Evolutionary conservation across 2,329 filamentous ascomycete species (phyloP).

Genomic region (Penicillium sp.): DNA sequence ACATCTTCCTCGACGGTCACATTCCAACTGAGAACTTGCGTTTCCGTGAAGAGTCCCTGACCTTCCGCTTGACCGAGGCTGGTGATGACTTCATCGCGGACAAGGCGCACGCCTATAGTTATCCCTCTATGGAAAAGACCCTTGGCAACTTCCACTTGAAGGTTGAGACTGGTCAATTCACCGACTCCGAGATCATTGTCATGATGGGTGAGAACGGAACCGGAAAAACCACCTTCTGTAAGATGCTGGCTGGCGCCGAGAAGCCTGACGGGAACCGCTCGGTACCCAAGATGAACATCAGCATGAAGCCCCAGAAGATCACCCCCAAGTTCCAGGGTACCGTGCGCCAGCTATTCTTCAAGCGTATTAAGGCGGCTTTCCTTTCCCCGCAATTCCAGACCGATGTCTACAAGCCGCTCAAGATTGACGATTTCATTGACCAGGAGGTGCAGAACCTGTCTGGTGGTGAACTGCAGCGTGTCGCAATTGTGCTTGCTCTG

Average conservation of each 20-base stretch:
- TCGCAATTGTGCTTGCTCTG: slow-evolving; percentile 94
- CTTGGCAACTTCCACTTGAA: slow-evolving; percentile 79
- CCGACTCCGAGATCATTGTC: slow-evolving; percentile 96
- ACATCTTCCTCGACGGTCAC: slow-evolving; percentile 97
- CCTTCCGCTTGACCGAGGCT: slow-evolving; percentile 87
- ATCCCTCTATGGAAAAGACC: slow-evolving; percentile 89
- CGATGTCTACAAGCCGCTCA: slow-evolving; percentile 98
- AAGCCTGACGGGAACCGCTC: slow-evolving; percentile 76
- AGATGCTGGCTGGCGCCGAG: slow-evolving; percentile 83
- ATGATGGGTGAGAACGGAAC: slow-evolving; percentile 99
- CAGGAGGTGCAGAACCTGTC: slow-evolving; percentile 99
- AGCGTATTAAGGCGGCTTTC: slow-evolving; percentile 98
- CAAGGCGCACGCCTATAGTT: slow-evolving; percentile 76
- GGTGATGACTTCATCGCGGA: slow-evolving; percentile 83
- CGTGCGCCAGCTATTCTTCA: slow-evolving; percentile 97
- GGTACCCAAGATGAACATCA: slow-evolving; percentile 92
- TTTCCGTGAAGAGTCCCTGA: slow-evolving; percentile 93
- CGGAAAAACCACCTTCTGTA: slow-evolving; percentile 98
- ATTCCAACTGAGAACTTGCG: slow-evolving; percentile 97
- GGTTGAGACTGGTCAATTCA: slow-evolving; percentile 80
- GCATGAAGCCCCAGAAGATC: slow-evolving; percentile 99
- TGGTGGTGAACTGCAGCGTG: slow-evolving; percentile 98
- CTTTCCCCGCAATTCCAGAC: slow-evolving; percentile 97
- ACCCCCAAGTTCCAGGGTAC: slow-evolving; percentile 97
- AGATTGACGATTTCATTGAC: slow-evolving; percentile 98